Percentiles rank a stretch among this genome's conserved stretches.
Evolutionary conservation across 225 moss, liverwort and hornwort species (phyloP).

Genomic region (Straminergon stramineum): DNA sequence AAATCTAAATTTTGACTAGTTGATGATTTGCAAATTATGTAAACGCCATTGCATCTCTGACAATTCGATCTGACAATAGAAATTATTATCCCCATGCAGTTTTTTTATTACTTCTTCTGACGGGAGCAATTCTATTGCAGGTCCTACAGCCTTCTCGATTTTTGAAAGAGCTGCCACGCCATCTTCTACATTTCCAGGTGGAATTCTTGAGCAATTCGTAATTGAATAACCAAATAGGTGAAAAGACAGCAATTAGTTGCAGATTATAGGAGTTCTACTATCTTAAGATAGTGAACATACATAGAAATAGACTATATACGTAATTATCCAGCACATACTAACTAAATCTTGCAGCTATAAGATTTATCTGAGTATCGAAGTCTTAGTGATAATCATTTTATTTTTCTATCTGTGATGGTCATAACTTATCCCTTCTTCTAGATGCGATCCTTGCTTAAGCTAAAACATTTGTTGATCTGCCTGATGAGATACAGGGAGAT

Average conservation of each 20-base stretch:
- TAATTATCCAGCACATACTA: neutral
- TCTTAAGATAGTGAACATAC: neutral
- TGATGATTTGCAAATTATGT: neutral
- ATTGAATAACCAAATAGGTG: neutral
- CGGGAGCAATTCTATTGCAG: constrained; percentile 24
- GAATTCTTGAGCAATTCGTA: neutral
- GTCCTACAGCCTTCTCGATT: constrained; percentile 81
- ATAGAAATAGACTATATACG: neutral
- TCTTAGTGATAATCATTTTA: neutral
- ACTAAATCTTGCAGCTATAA: neutral
- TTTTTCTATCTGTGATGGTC: neutral
- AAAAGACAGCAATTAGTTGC: neutral
- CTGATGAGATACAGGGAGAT: constrained; percentile 21
- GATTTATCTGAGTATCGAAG: neutral
- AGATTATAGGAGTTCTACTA: neutral
- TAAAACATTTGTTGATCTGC: neutral
- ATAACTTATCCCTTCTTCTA: neutral
- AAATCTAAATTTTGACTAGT: neutral
- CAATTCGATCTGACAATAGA: neutral
- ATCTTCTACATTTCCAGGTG: constrained; percentile 68
- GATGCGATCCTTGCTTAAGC: neutral
- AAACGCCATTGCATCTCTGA: neutral
- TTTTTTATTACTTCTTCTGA: neutral
- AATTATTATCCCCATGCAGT: neutral
- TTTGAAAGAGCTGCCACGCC: constrained; percentile 64